These are phyloP conservation scores for Camelina sativa DNA, from an alignment of 345 rosid genomes.

Conservation along the genomic window DNA sequence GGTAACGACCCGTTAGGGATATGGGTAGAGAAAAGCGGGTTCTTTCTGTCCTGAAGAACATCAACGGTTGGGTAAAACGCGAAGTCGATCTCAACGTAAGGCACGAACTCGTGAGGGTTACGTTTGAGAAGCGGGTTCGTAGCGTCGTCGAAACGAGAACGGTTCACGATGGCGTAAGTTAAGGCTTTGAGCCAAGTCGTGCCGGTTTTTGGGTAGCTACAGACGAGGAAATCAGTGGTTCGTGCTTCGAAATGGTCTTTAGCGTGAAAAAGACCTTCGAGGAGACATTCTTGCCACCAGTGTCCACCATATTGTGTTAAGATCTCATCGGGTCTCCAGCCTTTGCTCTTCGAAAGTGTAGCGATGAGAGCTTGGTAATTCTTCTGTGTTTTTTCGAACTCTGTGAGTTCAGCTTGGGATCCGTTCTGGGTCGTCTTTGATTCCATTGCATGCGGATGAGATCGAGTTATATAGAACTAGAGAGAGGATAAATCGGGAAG, in stretches of 20 bases:
- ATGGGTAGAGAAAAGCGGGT: slow-evolving; percentile 46
- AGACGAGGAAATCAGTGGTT: slow-evolving; percentile 44
- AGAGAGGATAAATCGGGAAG: neutral
- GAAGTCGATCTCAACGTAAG: slow-evolving; percentile 48
- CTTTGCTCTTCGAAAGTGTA: slow-evolving; percentile 41
- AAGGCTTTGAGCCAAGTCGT: slow-evolving; percentile 52
- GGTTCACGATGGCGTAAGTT: slow-evolving; percentile 42
- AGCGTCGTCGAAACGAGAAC: slow-evolving; percentile 30
- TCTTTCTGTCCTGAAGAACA: slow-evolving; percentile 39
- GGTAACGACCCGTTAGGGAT: slow-evolving; percentile 41
- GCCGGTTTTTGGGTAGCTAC: slow-evolving; percentile 50
- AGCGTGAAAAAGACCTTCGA: slow-evolving; percentile 45
- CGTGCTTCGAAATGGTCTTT: slow-evolving; percentile 45
- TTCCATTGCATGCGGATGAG: slow-evolving; percentile 13
- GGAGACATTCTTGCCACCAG: slow-evolving; percentile 50
- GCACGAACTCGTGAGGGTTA: slow-evolving; percentile 50
- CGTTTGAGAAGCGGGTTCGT: slow-evolving; percentile 39
- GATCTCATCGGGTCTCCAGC: slow-evolving; percentile 46
- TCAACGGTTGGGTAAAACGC: slow-evolving; percentile 44
- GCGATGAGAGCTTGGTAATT: slow-evolving; percentile 40
- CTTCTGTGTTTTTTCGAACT: slow-evolving; percentile 44
- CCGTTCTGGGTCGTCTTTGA: slow-evolving; percentile 29
- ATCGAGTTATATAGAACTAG: neutral
- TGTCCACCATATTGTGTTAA: slow-evolving; percentile 34
- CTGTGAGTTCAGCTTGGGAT: slow-evolving; percentile 27